Base-by-base conservation (phyloP, 2,329 filamentous ascomycete genomes). In the Colletotrichum tropicale region DNA sequence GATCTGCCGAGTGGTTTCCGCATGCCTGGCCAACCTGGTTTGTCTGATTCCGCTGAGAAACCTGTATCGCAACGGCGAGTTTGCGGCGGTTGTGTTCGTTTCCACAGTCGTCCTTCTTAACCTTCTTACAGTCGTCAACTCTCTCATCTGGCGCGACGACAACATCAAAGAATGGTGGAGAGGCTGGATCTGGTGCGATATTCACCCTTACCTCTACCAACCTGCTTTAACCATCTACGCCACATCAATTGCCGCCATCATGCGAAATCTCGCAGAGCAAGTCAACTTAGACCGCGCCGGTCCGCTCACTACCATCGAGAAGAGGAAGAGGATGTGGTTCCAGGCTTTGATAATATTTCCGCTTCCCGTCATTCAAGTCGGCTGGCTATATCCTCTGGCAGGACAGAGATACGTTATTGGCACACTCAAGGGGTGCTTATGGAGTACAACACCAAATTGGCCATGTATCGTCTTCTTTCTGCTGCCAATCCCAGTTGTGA, bases 331-430 rank as follows among this genome's bases (percentile, higher is more conserved):
- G 26, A 86, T 85, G 68, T 72, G 89, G 10, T 73, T 87, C 8
- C 90, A 92, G 78, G 86, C 87, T 6, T 82, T 89, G 76, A 86
- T 91, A 83, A 89, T 92, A 76, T 91, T 92, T 69, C 86, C 89
- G 2, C 73, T 90, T 5, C 90, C 90, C 0, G 10, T 90, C 16
- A 34, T 91, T 43, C 88, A 91, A 82, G 71, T 89, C 8, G 79
- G 83, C 10, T 86, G 89, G 80, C 87, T 87, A 1, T 89, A 86
- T 80, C 87, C 89, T 21, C 82, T 89, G 16, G 83, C 88, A 6
- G 79, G 82, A 3, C 85, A 88, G 71, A 85, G 91, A 26, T 92
- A 89, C 78, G 83, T 84, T 30, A 80, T 92, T 38, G 86, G 84
- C 32, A 87, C 90, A 0, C 80, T 91, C 52, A 81, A 86, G 24